Base-by-base conservation (phyloP, 495 filamentous ascomycete genomes). In the Hypoxylon crocopeplum region DNA sequence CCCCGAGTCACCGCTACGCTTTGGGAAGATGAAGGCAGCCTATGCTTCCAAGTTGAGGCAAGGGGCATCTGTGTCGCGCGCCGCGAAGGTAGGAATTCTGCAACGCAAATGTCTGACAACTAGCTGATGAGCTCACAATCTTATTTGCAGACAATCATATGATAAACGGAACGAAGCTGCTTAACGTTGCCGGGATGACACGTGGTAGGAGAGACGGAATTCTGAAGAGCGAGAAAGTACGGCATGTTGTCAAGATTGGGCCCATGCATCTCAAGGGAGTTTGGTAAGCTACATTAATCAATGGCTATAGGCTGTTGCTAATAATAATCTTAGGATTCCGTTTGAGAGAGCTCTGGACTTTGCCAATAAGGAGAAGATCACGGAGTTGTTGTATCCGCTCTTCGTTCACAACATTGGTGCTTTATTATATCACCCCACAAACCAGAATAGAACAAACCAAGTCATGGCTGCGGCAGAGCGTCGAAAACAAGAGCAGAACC, bases 281-380 rank as follows among this genome's bases (percentile, higher is more conserved):
- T 51, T 98, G 94, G 94, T 98, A 84, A 73, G 93, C 73, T 25
- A 56, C 15, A 30, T 48, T 67, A 13, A 60, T 59, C 15, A 8
- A 38, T n/a, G 11, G 8, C 22, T 3, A 19, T 19, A 24, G 16
- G 34, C 20, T 33, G 19, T 39, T 34, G 16, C 52, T 40, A 48
- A 61, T 56, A 56, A 40, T 12, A 4, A 7, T 30, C 3, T 33
- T 62, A 97, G 93, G 93, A 98, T 98, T 69, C 94, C 94, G 7
- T 98, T 95, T 63, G 95, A 98, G 54, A 85, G 95, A 47, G 94
- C 94, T 1, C 77, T 98, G 34, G 94, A 98, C 62, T 98, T 98
- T 69, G 95, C 94, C 32, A 98, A 98, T 77, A 97, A 97, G 81
- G 94, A 98, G 74, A 97, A 98, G 76, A 98, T 98, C 61, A 98